A percentile compares a stretch with the other conserved stretches of the same genome.
These are phyloP conservation scores for Onygenales sp. DNA, from an alignment of 2,329 filamentous ascomycete species.

Conservation along the genomic window DNA sequence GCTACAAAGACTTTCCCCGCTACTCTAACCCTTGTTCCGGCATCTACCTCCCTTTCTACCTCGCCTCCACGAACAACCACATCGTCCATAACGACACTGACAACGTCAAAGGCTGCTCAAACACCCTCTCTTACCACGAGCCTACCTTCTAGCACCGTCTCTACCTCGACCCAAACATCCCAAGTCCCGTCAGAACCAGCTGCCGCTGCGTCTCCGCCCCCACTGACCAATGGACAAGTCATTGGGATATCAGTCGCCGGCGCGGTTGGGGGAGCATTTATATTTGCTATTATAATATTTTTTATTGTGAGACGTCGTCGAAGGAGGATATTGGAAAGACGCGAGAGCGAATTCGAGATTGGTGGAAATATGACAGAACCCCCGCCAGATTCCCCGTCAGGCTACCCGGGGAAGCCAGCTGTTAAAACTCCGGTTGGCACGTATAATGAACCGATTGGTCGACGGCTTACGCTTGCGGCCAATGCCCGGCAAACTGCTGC, in stretches of 20 bases:
- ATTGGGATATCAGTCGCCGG: conserved; percentile 29
- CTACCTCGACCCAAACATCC: background rate
- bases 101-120: background rate
- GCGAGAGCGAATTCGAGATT: conserved; percentile 26
- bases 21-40: conserved; percentile 9
- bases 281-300: conserved; percentile 24
- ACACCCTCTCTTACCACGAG: background rate
- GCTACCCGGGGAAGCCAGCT: background rate
- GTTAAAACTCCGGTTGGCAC: conserved; percentile 8
- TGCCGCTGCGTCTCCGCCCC: background rate
- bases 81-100: background rate
- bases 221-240: background rate
- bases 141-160: background rate
- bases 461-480: background rate
- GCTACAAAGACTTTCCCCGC: conserved; percentile 9
- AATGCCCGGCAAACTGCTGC: background rate
- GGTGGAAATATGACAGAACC: conserved; percentile 29
- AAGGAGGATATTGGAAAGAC: conserved; percentile 14
- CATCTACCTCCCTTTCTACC: background rate
- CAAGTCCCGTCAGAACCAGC: background rate
- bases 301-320: conserved; percentile 22
- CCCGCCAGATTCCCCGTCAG: conserved; percentile 14
- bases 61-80: background rate
- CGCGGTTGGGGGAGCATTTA: conserved; percentile 25
- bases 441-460: conserved; percentile 7